Percentiles rank a stretch among this genome's conserved stretches.
These are phyloP conservation scores for Nissolia schottii DNA, from an alignment of 306 rosid species.

Conservation along the genomic window DNA sequence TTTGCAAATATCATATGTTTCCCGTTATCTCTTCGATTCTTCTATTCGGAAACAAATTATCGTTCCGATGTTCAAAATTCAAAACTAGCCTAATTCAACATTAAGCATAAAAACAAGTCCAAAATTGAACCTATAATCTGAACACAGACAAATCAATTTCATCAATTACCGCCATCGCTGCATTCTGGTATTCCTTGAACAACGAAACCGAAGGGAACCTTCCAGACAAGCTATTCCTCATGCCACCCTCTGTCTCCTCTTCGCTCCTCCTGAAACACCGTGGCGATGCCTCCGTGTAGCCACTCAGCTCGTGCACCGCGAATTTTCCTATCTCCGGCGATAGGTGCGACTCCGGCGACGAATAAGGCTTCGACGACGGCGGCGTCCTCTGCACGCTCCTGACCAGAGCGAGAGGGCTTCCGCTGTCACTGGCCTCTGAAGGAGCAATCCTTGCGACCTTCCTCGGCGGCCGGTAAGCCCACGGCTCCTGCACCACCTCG, in stretches of 20 bases:
- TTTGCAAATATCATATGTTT: not conserved
- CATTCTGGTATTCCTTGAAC: conserved; percentile 85
- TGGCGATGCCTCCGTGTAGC: conserved; percentile 44
- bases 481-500: conserved; percentile 66
- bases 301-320: conserved; percentile 28
- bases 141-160: not conserved
- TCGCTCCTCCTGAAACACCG: conserved; percentile 28
- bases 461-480: conserved; percentile 65
- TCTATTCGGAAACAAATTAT: not conserved
- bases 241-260: conserved; percentile 33
- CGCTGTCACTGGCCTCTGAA: conserved; percentile 32
- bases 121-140: not conserved
- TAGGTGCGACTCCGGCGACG: conserved; percentile 49
- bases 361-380: conserved; percentile 23
- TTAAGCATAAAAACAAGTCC: not conserved
- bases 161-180: conserved; percentile 82
- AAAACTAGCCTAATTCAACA: not conserved
- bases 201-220: conserved; percentile 79
- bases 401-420: conserved; percentile 55
- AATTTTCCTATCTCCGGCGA: conserved; percentile 52
- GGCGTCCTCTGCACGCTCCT: conserved; percentile 50
- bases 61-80: not conserved
- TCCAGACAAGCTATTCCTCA: conserved; percentile 62
- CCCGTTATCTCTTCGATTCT: not conserved
- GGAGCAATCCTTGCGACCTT: conserved; percentile 42